Conservation (phyloP, 176 grass and related monocot species). For the Microstegium vimineum region DNA sequence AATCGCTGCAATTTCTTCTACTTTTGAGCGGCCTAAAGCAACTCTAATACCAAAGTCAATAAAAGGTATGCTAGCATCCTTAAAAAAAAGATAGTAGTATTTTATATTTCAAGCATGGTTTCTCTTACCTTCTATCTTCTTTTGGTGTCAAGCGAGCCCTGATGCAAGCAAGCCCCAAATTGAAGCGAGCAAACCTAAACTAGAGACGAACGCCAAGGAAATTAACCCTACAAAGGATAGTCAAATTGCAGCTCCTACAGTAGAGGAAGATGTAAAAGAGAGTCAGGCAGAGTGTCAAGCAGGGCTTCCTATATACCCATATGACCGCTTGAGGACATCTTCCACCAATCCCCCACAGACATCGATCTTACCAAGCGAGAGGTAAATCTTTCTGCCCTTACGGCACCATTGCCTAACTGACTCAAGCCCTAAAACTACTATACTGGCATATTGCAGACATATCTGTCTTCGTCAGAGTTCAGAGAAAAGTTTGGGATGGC, state of each 20-base stretch:
- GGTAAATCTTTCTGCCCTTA: conserved; percentile 41
- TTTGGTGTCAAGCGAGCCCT: conserved; percentile 62
- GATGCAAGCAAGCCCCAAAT: conserved; percentile 44
- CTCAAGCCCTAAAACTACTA: neutral
- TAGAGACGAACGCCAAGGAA: conserved; percentile 60
- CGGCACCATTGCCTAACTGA: neutral
- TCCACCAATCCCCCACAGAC: conserved; percentile 63
- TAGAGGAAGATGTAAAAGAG: conserved; percentile 87
- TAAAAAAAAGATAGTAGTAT: conserved; percentile 4
- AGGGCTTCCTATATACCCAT: conserved; percentile 67
- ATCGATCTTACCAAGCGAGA: conserved; percentile 82
- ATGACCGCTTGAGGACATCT: conserved; percentile 70
- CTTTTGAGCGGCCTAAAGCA: conserved; percentile 81
- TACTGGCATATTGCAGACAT: conserved; percentile 49
- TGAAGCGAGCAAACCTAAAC: conserved; percentile 66
- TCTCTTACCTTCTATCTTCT: conserved; percentile 35
- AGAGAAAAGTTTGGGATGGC: conserved; percentile 85
- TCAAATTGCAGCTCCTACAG: conserved; percentile 39
- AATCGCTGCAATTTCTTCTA: conserved; percentile 64
- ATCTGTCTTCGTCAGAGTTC: conserved; percentile 73
- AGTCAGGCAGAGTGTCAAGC: conserved; percentile 56
- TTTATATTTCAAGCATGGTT: conserved; percentile 1
- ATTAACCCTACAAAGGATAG: conserved; percentile 43
- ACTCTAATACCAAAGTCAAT: conserved; percentile 92
- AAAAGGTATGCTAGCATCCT: conserved; percentile 64